Conservation (phyloP, 2,329 filamentous ascomycete species). For the Trichoderma koningiopsis region DNA sequence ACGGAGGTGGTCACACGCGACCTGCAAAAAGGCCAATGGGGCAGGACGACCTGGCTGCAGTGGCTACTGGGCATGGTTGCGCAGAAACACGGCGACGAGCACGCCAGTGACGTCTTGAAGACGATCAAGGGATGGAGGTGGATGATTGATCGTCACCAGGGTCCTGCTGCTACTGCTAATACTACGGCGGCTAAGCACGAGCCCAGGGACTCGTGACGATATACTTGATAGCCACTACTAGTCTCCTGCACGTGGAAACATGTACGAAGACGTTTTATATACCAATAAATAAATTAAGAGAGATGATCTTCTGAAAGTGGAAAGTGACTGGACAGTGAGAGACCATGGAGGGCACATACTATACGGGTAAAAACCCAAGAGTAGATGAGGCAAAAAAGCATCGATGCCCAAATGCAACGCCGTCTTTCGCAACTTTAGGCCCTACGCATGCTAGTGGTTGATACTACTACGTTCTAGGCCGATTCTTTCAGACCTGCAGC, state of each 20-base stretch:
- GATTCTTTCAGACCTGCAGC: slow-evolving; percentile 10
- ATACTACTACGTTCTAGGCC: background rate
- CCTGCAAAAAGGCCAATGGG: slow-evolving; percentile 38
- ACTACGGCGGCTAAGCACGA: background rate
- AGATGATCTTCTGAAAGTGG: background rate
- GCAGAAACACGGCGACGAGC: slow-evolving; percentile 28
- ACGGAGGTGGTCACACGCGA: slow-evolving; percentile 37
- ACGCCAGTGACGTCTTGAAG: slow-evolving; percentile 28
- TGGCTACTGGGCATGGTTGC: slow-evolving; percentile 37
- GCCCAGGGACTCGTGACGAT: background rate
- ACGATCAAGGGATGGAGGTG: slow-evolving; percentile 34
- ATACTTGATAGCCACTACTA: background rate
- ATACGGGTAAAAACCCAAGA: background rate
- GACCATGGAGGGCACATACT: background rate
- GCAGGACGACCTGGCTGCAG: slow-evolving; percentile 36
- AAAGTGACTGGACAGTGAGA: background rate
- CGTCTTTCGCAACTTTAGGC: background rate
- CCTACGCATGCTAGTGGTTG: background rate
- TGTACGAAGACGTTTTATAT: background rate
- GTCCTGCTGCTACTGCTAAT: background rate
- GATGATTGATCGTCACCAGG: slow-evolving; percentile 23
- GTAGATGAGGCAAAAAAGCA: background rate
- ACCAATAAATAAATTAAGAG: background rate
- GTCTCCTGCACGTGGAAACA: background rate
- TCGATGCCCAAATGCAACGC: slow-evolving; percentile 12